These are phyloP conservation scores for Botrytis medusae DNA, from an alignment of 2,329 filamentous ascomycete species.

Conservation along the genomic window DNA sequence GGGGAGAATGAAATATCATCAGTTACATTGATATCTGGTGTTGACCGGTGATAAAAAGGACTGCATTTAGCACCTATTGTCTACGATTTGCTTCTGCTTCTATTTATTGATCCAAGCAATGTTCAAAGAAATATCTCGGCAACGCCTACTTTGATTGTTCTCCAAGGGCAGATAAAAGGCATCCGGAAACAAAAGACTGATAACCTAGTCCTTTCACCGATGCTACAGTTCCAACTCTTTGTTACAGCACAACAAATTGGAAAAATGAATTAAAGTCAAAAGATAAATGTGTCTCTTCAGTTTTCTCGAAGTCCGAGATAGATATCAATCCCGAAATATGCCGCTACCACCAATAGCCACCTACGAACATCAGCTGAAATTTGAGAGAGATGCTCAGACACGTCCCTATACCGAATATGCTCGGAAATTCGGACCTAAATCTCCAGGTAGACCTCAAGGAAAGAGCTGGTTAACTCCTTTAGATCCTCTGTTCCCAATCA, in stretches of 20 bases:
- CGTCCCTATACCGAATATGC: neutral
- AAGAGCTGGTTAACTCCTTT: conserved; percentile 11
- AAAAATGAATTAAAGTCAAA: neutral
- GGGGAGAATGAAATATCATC: neutral
- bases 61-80: neutral
- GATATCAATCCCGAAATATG: neutral
- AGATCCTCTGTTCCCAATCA: neutral
- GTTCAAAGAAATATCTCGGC: neutral
- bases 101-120: neutral
- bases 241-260: neutral
- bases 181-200: neutral
- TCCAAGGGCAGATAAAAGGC: neutral
- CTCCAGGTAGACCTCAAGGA: neutral
- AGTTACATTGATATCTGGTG: neutral
- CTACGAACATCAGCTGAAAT: neutral
- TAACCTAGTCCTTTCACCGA: neutral
- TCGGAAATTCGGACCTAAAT: neutral
- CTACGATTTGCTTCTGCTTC: no score
- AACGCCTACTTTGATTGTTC: neutral
- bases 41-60: neutral
- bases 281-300: neutral
- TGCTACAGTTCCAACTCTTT: neutral
- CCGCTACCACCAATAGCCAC: neutral
- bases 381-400: neutral
- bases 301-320: neutral